Percentiles rank a stretch among this genome's conserved stretches.
Conservation (phyloP, 192 early-diverging fungal species). For the Coemansia guatemalensis region DNA sequence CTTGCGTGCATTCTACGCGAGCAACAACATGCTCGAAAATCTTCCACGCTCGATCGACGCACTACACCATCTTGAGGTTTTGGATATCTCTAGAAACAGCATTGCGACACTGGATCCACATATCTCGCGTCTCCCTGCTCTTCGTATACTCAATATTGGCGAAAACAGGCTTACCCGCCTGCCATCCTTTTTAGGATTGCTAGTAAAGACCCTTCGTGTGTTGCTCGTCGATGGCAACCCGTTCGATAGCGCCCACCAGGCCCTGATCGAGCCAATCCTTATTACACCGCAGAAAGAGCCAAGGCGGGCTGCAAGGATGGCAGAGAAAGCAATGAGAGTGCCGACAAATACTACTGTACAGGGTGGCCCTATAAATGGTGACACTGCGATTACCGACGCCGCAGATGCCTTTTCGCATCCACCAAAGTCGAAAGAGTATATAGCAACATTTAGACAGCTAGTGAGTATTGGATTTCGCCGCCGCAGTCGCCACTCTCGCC, state of each 20-base stretch:
- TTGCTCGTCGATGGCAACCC: slow-evolving; percentile 52
- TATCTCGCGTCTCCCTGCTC: slow-evolving; percentile 29
- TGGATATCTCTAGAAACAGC: slow-evolving; percentile 46
- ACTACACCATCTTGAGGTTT: slow-evolving; percentile 42
- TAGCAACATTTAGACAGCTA: slow-evolving; percentile 28
- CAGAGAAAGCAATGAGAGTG: slow-evolving; percentile 17
- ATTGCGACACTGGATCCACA: slow-evolving; percentile 25
- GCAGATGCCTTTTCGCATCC: neutral
- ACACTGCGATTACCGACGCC: neutral
- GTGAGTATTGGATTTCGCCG: slow-evolving; percentile 29
- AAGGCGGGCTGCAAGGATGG: slow-evolving; percentile 19
- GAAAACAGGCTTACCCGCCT: slow-evolving; percentile 36
- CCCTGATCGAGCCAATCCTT: slow-evolving; percentile 41
- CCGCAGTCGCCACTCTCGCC: neutral
- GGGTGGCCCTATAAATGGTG: slow-evolving; percentile 15
- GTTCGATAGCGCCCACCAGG: slow-evolving; percentile 26
- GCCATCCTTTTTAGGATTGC: slow-evolving; percentile 43
- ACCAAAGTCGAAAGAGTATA: slow-evolving; percentile 31
- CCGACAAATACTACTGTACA: neutral
- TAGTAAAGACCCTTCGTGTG: slow-evolving; percentile 33
- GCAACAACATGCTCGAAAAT: slow-evolving; percentile 32
- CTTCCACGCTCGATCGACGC: slow-evolving; percentile 40
- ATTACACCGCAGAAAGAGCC: slow-evolving; percentile 21
- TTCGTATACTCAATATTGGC: slow-evolving; percentile 52
- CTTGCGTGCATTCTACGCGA: slow-evolving; percentile 46